phyloP scores from a whole-genome alignment of 768 basidiomycete species.

The Suillus sp. region DNA sequence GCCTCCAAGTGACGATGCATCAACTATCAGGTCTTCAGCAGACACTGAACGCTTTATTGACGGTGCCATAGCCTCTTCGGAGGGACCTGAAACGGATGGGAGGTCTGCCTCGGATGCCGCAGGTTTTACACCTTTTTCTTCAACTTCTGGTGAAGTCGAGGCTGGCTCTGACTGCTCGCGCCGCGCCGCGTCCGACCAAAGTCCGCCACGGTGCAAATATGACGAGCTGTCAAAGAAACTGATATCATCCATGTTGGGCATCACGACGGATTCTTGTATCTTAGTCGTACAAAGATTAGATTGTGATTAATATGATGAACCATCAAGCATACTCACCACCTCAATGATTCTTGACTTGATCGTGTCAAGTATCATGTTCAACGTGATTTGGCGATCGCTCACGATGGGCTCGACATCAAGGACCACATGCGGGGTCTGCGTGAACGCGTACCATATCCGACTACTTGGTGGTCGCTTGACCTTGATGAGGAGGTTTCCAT shows the following conservation, averaged over 20 bases:
- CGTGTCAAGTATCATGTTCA: conserved; percentile 87
- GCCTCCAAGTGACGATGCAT: conserved; percentile 28
- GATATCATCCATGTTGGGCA: conserved; percentile 99
- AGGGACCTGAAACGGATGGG: conserved; percentile 39
- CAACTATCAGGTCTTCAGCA: conserved; percentile 29
- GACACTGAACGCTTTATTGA: conserved; percentile 31
- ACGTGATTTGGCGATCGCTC: conserved; percentile 91
- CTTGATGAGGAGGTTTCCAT: conserved; percentile 87
- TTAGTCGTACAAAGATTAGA: conserved; percentile 57
- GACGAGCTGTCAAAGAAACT: conserved; percentile 84
- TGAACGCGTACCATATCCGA: conserved; percentile 94
- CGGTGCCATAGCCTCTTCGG: conserved; percentile 16
- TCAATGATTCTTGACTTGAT: conserved; percentile 90
- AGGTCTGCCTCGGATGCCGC: conserved; percentile 25
- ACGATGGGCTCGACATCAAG: conserved; percentile 92
- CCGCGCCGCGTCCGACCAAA: conserved; percentile 79
- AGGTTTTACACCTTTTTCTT: conserved; percentile 10
- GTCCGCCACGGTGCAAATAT: conserved; percentile 77
- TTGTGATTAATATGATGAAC: neutral
- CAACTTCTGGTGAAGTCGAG: conserved; percentile 13
- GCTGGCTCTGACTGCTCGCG: conserved; percentile 32
- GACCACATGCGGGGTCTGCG: conserved; percentile 84
- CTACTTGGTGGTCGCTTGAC: conserved; percentile 95
- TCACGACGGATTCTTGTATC: conserved; percentile 92
- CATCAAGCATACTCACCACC: conserved; percentile 56